Conservation (phyloP, 495 filamentous ascomycete species). For the Penicillium taxi region DNA sequence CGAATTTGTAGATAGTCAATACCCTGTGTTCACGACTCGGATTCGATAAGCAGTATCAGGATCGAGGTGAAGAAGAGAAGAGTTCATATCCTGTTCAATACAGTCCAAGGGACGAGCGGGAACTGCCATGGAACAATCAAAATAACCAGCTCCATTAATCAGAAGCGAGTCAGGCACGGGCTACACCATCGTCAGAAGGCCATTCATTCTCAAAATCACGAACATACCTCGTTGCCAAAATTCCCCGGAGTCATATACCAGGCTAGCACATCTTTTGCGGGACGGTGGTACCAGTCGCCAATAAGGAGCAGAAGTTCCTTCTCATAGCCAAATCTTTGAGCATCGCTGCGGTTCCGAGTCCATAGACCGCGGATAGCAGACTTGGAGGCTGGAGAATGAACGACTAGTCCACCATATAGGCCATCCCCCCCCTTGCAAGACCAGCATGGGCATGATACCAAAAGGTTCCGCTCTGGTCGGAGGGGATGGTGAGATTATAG, state of each 20-base stretch:
- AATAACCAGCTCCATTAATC: conserved; percentile 42
- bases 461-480: conserved; percentile 66
- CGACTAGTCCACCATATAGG: conserved; percentile 60
- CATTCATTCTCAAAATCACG: background rate
- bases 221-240: conserved; percentile 40
- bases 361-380: conserved; percentile 24
- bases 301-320: conserved; percentile 40
- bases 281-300: conserved; percentile 48
- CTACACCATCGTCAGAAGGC: conserved; percentile 4
- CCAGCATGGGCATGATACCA: conserved; percentile 75
- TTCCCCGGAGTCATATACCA: conserved; percentile 41
- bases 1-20: conserved; percentile 1
- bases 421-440: conserved; percentile 67
- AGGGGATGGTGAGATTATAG: conserved; percentile 71
- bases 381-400: conserved; percentile 50
- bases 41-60: conserved; percentile 18
- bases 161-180: conserved; percentile 47
- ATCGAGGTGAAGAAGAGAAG: conserved; percentile 19
- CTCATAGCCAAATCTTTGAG: conserved; percentile 24
- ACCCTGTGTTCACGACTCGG: conserved; percentile 37
- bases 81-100: conserved; percentile 11
- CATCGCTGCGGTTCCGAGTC: background rate
- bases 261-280: conserved; percentile 29
- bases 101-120: conserved; percentile 43
- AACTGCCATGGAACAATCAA: conserved; percentile 42